These are phyloP conservation scores for Penicillium verrucosum DNA, from an alignment of 2,329 filamentous ascomycete species.

Conservation along the genomic window DNA sequence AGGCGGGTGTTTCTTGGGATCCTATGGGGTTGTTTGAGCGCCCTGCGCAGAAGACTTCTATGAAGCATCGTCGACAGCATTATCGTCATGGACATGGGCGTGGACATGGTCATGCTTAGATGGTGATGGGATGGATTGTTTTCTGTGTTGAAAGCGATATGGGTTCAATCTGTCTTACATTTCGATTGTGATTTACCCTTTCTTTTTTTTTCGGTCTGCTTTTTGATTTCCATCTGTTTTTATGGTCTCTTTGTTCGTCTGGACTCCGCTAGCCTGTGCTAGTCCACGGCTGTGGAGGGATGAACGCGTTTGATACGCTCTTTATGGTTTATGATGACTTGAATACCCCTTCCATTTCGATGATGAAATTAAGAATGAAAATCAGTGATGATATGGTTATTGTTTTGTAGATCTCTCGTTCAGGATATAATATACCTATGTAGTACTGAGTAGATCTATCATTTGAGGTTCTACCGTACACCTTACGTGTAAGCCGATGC, in stretches of 20 bases:
- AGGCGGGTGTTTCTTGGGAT: not conserved
- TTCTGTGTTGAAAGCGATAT: not conserved
- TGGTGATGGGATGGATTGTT: not conserved
- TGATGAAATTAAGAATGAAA: too few species aligned
- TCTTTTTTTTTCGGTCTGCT: not conserved
- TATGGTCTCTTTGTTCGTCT: not conserved
- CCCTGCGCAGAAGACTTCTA: constrained; percentile 4
- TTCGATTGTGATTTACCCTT: not conserved
- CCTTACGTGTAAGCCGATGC: too few species aligned
- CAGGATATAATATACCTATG: too few species aligned
- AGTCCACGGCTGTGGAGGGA: not conserved
- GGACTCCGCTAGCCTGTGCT: not conserved
- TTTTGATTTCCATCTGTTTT: not conserved
- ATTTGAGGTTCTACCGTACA: too few species aligned
- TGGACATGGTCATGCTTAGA: constrained; percentile 11
- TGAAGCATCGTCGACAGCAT: constrained; percentile 14
- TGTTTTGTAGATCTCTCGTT: too few species aligned
- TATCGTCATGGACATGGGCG: constrained; percentile 7
- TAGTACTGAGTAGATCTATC: too few species aligned
- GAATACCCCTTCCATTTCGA: constrained; percentile 8
- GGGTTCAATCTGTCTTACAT: not conserved
- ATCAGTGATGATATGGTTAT: too few species aligned
- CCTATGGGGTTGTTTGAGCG: not conserved
- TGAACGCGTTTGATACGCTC: not conserved
- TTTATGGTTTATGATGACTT: constrained; percentile 32